phyloP scores from a whole-genome alignment of 768 basidiomycete species.

The Leccinum subgranulosum region DNA sequence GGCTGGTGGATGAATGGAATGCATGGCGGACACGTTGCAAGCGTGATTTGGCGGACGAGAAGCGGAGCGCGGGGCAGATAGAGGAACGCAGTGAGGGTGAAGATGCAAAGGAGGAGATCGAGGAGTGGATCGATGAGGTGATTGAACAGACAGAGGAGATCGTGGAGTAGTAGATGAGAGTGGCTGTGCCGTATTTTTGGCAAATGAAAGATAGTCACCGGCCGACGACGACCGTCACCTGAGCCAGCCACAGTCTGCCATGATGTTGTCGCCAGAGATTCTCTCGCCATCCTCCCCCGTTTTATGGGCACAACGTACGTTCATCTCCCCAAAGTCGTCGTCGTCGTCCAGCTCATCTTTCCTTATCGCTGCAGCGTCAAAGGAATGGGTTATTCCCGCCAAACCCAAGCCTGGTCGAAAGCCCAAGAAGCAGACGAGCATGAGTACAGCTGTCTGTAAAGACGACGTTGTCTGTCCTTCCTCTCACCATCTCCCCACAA shows the following conservation, averaged over 20 bases:
- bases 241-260: slow-evolving; percentile 18
- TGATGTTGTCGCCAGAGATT: slow-evolving; percentile 25
- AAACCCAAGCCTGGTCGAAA: slow-evolving; percentile 87
- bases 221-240: not conserved
- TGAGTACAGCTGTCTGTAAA: slow-evolving; percentile 28
- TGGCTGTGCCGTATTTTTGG: slow-evolving; percentile 21
- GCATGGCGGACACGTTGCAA: slow-evolving; percentile 83
- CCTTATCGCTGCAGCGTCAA: slow-evolving; percentile 56
- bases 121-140: slow-evolving; percentile 92
- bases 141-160: slow-evolving; percentile 85
- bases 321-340: not conserved
- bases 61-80: slow-evolving; percentile 37
- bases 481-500: slow-evolving; percentile 1
- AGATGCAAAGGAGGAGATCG: slow-evolving; percentile 81
- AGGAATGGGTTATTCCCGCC: slow-evolving; percentile 85
- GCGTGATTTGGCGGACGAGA: slow-evolving; percentile 60
- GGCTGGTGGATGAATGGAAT: slow-evolving; percentile 98
- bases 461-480: slow-evolving; percentile 48
- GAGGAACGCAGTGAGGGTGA: slow-evolving; percentile 38
- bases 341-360: not conserved
- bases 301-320: slow-evolving; percentile 74
- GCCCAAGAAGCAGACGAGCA: slow-evolving; percentile 65
- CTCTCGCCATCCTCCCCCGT: slow-evolving; percentile 47
- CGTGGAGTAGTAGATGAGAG: slow-evolving; percentile 36
- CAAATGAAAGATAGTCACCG: not conserved